phyloP scores from a whole-genome alignment of 2,329 filamentous ascomycete species.

The Fusarium duplospermum region DNA sequence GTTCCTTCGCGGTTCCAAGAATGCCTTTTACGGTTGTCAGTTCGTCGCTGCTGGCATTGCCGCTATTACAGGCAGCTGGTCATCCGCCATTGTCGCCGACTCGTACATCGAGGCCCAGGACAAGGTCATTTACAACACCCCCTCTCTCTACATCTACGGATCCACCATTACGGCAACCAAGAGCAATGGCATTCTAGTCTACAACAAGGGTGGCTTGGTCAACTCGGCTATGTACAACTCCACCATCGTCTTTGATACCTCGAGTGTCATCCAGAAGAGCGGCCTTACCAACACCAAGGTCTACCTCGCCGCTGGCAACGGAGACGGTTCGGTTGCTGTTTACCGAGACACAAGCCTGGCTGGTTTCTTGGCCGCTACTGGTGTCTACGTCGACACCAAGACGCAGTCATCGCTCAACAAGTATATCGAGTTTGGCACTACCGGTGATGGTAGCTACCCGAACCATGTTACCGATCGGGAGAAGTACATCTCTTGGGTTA shows the following conservation, averaged over 20 bases:
- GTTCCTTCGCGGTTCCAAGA: slow-evolving; percentile 23
- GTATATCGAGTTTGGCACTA: slow-evolving; percentile 57
- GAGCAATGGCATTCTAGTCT: slow-evolving; percentile 47
- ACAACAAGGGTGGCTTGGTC: slow-evolving; percentile 51
- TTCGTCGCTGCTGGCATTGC: slow-evolving; percentile 52
- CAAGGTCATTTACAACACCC: slow-evolving; percentile 55
- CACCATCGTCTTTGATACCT: slow-evolving; percentile 55
- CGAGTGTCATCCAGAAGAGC: slow-evolving; percentile 47
- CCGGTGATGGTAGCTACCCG: slow-evolving; percentile 54
- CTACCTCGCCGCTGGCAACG: slow-evolving; percentile 56
- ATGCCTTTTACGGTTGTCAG: slow-evolving; percentile 54
- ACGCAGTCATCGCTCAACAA: slow-evolving; percentile 48
- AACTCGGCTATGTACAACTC: slow-evolving; percentile 51
- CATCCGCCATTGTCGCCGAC: slow-evolving; percentile 54
- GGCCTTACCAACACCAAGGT: slow-evolving; percentile 51
- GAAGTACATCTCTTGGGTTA: slow-evolving; percentile 49
- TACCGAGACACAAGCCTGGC: slow-evolving; percentile 54
- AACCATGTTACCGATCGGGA: slow-evolving; percentile 50
- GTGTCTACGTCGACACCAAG: slow-evolving; percentile 45
- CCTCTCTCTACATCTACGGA: slow-evolving; percentile 55
- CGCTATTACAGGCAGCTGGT: slow-evolving; percentile 43
- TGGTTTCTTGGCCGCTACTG: slow-evolving; percentile 51
- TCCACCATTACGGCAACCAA: slow-evolving; percentile 55
- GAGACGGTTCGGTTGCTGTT: slow-evolving; percentile 52
- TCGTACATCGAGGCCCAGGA: slow-evolving; percentile 58